phyloP scores from a whole-genome alignment of 2,329 filamentous ascomycete genomes.

The Cordyceps pruinosa region DNA sequence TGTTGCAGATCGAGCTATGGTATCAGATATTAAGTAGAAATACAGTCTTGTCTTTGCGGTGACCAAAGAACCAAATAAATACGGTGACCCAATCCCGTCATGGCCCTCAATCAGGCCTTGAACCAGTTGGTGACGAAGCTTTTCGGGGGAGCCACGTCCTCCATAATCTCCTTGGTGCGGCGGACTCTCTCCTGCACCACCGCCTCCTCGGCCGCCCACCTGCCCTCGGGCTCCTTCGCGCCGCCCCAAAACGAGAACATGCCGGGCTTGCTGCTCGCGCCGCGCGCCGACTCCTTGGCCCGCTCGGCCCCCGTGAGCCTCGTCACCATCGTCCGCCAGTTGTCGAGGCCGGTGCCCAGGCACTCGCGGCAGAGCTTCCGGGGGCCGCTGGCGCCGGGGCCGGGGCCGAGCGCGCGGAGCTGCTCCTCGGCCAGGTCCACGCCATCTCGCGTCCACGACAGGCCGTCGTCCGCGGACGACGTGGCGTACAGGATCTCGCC shows the following conservation, averaged over 20 bases:
- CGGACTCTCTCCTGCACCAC: slow-evolving; percentile 46
- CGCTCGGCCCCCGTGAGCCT: slow-evolving; percentile 51
- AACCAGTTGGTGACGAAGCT: slow-evolving; percentile 31
- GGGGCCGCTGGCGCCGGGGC: slow-evolving; percentile 21
- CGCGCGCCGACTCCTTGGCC: slow-evolving; percentile 31
- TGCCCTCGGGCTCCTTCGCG: slow-evolving; percentile 30
- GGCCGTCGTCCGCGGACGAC: slow-evolving; percentile 55
- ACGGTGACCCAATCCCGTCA: not conserved
- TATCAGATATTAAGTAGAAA: slow-evolving; percentile 1
- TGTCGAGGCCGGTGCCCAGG: slow-evolving; percentile 65
- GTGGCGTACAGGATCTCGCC: slow-evolving; percentile 84
- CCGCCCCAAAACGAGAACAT: slow-evolving; percentile 33
- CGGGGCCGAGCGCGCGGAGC: slow-evolving; percentile 37
- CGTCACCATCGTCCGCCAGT: slow-evolving; percentile 77
- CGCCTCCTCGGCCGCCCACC: slow-evolving; percentile 49
- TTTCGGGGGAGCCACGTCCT: slow-evolving; percentile 36
- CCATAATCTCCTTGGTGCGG: slow-evolving; percentile 45
- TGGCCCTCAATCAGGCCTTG: slow-evolving; percentile 27
- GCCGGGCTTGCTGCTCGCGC: slow-evolving; percentile 21
- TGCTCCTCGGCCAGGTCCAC: slow-evolving; percentile 73
- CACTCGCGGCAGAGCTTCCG: slow-evolving; percentile 66
- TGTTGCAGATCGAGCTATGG: not conserved
- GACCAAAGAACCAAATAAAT: not conserved
- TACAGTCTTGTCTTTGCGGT: slow-evolving; percentile 3
- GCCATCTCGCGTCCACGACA: slow-evolving; percentile 85